Evolutionary conservation across 495 filamentous ascomycete genomes (phyloP), one percentile per base, ranked within the genome.

Genomic region (Talaromyces stipitatus): DNA sequence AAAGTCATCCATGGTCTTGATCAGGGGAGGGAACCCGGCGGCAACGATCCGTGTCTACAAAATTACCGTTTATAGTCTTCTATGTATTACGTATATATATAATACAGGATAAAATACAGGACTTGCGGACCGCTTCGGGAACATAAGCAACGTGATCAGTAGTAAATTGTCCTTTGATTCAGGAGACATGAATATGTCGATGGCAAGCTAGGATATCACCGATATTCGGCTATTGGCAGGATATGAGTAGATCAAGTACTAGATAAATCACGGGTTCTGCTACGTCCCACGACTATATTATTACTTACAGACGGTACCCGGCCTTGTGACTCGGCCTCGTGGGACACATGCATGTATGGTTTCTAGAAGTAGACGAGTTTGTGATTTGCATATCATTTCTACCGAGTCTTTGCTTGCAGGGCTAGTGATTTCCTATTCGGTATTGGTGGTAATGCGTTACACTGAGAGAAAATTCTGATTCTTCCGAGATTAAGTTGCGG

Each of bases 11-110:
- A 48, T 48, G 45, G 45, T 48, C n/a, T 48, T 4, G 28, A 23
- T 53, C 26, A 27, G 29, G 27, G 29, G 32, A 27, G 29, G 27
- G 29, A 53, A 53, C 50, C 50, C n/a, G 50, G 50, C 50, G 50
- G 50, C 50, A 53, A 53, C 29, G 50, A 23, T 53, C 50, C 50
- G 24, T 33, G 50, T 26, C 32, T 53, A 14, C 27, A 26, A 29
- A 28, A 28, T 24, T 41, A 41, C 36, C n/a, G n/a, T n/a, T n/a
- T n/a, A n/a, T n/a, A 7, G 7, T 12, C 30, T 6, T 12, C 6
- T 12, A 33, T 12, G 30, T 12, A 6, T 7, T 33, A 12, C 30
- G 30, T 33, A 33, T 7, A 7, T 33, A 7, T 33, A 33, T n/a
- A 26, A 48, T 26, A n/a, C 20, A 10, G 45, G 45, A 48, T 48